phyloP scores from a whole-genome alignment of 1,284 basidiomycete genomes.

The Cryptococcus depauperatus region DNA sequence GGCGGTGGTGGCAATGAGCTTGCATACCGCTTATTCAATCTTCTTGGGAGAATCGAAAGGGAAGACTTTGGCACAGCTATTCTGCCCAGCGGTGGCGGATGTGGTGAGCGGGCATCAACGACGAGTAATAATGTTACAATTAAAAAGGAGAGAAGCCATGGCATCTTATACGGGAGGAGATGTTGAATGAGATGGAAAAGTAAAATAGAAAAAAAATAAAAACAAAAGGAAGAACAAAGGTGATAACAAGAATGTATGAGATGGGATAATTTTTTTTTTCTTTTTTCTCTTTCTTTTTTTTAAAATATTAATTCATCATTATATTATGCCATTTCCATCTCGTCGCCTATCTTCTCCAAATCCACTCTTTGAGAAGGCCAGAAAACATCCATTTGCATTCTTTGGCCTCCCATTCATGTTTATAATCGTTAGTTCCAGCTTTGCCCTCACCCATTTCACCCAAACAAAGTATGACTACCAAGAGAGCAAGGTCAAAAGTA shows the following conservation, averaged over 20 bases:
- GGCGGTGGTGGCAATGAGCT: slow-evolving; percentile 21
- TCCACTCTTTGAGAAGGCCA: slow-evolving; percentile 31
- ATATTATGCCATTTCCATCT: slow-evolving; percentile 49
- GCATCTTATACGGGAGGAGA: too few relatives aligned
- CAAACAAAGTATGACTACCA: slow-evolving; percentile 87
- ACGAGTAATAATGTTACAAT: too few relatives aligned
- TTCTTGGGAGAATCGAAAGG: slow-evolving; percentile 54
- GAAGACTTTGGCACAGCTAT: slow-evolving; percentile 25
- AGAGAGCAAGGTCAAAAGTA: slow-evolving; percentile 65
- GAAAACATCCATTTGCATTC: slow-evolving; percentile 46
- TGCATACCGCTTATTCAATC: slow-evolving; percentile 12
- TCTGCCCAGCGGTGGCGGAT: slow-evolving; percentile 33
- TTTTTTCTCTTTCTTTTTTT: background rate
- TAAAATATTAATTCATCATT: background rate
- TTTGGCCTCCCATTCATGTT: slow-evolving; percentile 84
- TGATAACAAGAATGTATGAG: too few relatives aligned
- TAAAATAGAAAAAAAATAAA: too few relatives aligned
- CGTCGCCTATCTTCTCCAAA: slow-evolving; percentile 50
- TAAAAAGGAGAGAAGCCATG: too few relatives aligned
- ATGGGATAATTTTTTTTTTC: background rate
- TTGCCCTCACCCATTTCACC: slow-evolving; percentile 72
- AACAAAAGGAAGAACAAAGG: too few relatives aligned
- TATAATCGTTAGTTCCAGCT: slow-evolving; percentile 81
- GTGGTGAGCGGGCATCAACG: slow-evolving; percentile 36
- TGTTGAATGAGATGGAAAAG: too few relatives aligned